Evolutionary conservation across 2,329 filamentous ascomycete genomes (phyloP), one percentile per base, ranked within the genome.

Genomic region (Sclerotinia nivalis): DNA sequence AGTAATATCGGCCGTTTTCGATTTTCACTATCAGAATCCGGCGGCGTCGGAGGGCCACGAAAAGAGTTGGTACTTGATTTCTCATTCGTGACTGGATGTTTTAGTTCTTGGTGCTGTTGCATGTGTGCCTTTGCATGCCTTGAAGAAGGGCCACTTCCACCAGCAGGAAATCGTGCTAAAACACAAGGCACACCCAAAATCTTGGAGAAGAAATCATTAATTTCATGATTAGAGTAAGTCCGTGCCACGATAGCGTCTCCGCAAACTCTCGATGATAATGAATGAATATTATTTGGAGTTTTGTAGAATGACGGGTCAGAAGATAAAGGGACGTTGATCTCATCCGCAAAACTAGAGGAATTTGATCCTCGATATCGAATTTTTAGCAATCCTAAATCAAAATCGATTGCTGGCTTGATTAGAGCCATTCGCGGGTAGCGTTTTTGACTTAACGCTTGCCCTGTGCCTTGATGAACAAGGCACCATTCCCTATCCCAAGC

Each of bases 401-500:
- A 87, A 75, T 98, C 91, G 54, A 98, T 83, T 6, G 77, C 80
- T 9, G 96, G 95, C 65, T 86, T 86, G 66, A 99, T 84, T 6
- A 97, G 85, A 18, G 93, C 91, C 95, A 99, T 98, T 47, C 85
- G 88, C 2, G 94, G 92, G 77, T 96, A 90, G 73, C 89, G 86
- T 81, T 98, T 99, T 80, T 98, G 95, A 77, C 88, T 97, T 68
- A 99, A 83, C 8, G 91, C 93, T 75, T 90, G 89, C 0, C 93
- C 91, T 1, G 94, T 96, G 56, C 93, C 93, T 77, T 89, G 87
- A 78, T 97, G 94, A 20, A 99, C 85, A 28, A 99, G 83, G 80
- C 95, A 98, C 95, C 96, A 99, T 82, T 98, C 95, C 72, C 96
- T 87, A 79, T 99, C 96, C 93, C 95, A 98, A 12, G 89, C 91